Conservation (phyloP, 2,329 filamentous ascomycete species). For the Cladophialophora chaetospira region DNA sequence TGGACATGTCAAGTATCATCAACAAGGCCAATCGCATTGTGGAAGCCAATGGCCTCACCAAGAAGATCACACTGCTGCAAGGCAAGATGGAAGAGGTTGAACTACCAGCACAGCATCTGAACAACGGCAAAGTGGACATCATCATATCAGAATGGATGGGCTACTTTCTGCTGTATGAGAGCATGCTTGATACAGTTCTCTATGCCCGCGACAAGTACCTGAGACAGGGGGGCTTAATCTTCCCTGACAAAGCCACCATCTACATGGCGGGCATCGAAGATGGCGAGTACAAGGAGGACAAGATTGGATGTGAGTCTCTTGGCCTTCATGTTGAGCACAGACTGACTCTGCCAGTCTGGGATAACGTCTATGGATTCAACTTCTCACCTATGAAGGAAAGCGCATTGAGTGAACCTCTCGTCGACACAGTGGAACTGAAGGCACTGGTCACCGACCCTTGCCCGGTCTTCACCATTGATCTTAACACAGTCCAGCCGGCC, state of each 20-base stretch:
- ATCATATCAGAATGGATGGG: constrained; percentile 99
- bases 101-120: constrained; percentile 70
- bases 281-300: constrained; percentile 99
- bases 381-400: constrained; percentile 92
- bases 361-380: constrained; percentile 98
- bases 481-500: constrained; percentile 81
- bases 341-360: constrained; percentile 72
- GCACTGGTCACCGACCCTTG: constrained; percentile 92
- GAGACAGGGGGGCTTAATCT: constrained; percentile 83
- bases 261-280: constrained; percentile 97
- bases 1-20: constrained; percentile 99
- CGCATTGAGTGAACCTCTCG: constrained; percentile 90
- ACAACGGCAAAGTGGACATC: constrained; percentile 80
- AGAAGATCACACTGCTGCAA: constrained; percentile 96
- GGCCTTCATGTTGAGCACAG: not conserved
- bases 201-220: constrained; percentile 95
- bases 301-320: constrained; percentile 84
- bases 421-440: constrained; percentile 97
- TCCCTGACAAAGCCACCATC: constrained; percentile 98
- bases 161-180: constrained; percentile 98
- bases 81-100: constrained; percentile 99
- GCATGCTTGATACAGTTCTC: constrained; percentile 97
- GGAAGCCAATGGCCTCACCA: constrained; percentile 82
- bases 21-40: constrained; percentile 98
- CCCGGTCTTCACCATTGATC: constrained; percentile 81